A percentile compares a stretch with the other conserved stretches of the same genome.
Conservation (phyloP, 1,284 basidiomycete species). For the Sphaerobolus stellatus region DNA sequence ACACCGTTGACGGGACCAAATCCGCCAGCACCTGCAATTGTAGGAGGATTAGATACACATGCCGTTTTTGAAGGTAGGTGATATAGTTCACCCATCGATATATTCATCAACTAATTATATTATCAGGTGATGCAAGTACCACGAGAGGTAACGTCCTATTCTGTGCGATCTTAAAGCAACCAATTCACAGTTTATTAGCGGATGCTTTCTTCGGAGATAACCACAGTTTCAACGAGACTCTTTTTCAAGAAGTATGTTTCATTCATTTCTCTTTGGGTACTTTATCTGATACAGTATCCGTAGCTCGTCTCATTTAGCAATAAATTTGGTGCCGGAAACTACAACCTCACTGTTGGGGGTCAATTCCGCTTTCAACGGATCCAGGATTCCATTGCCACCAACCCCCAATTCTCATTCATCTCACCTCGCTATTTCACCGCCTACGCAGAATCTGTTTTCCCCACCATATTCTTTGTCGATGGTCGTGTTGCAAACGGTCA, state of each 20-base stretch:
- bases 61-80: conserved; percentile 5
- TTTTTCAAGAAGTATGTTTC: neutral
- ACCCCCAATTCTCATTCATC: neutral
- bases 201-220: neutral
- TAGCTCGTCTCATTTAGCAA: neutral
- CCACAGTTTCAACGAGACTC: neutral
- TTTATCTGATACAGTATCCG: neutral
- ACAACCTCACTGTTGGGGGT: neutral
- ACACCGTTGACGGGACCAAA: conserved; percentile 2
- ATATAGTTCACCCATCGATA: neutral
- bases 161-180: no score
- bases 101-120: no score
- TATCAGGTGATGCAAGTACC: conserved; percentile 1
- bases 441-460: neutral
- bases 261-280: neutral
- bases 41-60: conserved; percentile 1
- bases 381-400: neutral
- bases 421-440: neutral
- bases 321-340: neutral
- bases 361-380: neutral
- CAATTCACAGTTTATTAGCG: no score
- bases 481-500: neutral
- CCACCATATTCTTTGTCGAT: neutral
- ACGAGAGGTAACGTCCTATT: neutral
- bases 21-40: conserved; percentile 1